Base-by-base conservation (phyloP, 352 stramenopile species). In the Globisporangium echinulatum region DNA sequence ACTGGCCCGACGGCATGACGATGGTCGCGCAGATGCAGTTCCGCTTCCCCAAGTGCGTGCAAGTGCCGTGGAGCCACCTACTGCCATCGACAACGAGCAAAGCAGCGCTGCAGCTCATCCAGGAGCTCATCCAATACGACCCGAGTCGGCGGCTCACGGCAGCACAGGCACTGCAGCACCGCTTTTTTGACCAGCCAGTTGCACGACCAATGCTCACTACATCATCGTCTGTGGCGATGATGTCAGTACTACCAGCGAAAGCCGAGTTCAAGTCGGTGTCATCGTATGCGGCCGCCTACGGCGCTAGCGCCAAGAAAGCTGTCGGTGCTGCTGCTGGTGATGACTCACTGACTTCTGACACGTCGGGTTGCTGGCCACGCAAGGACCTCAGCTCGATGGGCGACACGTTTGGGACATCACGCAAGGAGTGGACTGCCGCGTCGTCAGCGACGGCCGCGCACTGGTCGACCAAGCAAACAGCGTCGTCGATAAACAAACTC, bases 91-190 rank as follows among this genome's bases (percentile, higher is more conserved):
- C 82, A 36, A 86, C 86, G 15, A 76, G 72, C 61, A 74, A 77
- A 5, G 66, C 85, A 7, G 86, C 81, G 8, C 54, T 96, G 47
- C 82, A 92, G 48, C 74, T 98, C 19, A 79, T 98, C 49, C 73
- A 79, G 42, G 85, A 96, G 57, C 72, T 98, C 46, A 59, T 98
- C n/a, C 76, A 94, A 52, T 98, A 92, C 67, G 90, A 98, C 62
- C 94, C 95, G 39, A 86, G 89, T 56, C 65, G 82, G 44, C 73
- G 95, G 4, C 73, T 94, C 15, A 97, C 88, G 40, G 91, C 94
- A 2, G 63, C 76, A 0, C 89, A 98, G 66, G 80, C 83, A n/a
- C 72, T 98, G 56, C 90, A 98, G 72, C 90, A 98, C 66, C 81
- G 88, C n/a, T 98, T 94, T 70, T 98, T 98, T 49, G 74, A 85